Conservation (phyloP, 2,329 filamentous ascomycete species). For the Pseudopithomyces maydicus region DNA sequence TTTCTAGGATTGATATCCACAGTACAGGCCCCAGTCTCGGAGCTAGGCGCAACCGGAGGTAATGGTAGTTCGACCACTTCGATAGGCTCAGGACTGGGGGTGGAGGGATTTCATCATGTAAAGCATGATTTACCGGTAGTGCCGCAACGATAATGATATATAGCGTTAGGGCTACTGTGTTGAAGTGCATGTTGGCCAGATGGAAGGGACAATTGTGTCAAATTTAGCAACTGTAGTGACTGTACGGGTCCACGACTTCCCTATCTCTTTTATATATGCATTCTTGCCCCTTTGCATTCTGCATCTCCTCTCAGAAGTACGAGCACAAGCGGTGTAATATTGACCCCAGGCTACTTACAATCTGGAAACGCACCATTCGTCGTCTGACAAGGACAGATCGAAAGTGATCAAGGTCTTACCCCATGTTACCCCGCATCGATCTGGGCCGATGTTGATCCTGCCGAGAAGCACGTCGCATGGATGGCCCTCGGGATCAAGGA, state of each 20-base stretch:
- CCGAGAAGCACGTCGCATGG: not conserved
- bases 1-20: conserved; percentile 35
- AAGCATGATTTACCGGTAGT: not conserved
- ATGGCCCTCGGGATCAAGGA: not conserved
- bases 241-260: not conserved
- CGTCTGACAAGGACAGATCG: not conserved
- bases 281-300: not conserved
- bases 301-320: not conserved
- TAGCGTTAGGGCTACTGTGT: not conserved
- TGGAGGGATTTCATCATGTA: not conserved
- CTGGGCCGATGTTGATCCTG: not conserved
- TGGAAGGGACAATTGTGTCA: not conserved
- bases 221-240: conserved; percentile 12
- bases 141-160: not conserved
- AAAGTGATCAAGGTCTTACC: not conserved
- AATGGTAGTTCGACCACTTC: conserved; percentile 43
- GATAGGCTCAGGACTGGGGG: conserved; percentile 40
- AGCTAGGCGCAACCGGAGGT: conserved; percentile 39
- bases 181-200: not conserved
- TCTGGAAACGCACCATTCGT: not conserved
- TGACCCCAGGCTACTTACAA: not conserved
- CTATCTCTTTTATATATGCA: not conserved
- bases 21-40: conserved; percentile 37
- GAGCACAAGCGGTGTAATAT: not conserved
- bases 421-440: not conserved